phyloP scores from a whole-genome alignment of 108 stramenopile species.

The Nannochloropsis oceanica region DNA sequence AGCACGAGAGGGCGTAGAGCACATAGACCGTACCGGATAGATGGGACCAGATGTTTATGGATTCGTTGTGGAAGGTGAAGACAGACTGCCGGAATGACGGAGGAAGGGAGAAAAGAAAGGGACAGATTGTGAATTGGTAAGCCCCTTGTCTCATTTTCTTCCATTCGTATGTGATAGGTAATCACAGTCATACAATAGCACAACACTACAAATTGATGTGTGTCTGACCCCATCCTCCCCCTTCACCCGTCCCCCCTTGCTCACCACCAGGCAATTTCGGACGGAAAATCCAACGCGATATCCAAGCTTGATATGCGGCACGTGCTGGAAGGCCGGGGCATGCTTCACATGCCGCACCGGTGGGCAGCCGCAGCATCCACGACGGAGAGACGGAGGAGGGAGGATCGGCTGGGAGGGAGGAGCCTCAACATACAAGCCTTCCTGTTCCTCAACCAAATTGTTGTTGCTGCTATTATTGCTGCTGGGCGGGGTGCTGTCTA shows the following conservation, averaged over 20 bases:
- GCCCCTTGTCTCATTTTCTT: too few relatives aligned
- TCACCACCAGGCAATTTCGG: background rate
- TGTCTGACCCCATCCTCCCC: background rate
- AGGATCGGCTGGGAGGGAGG: background rate
- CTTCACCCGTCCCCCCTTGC: background rate
- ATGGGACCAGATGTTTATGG: background rate
- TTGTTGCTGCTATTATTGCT: too few relatives aligned
- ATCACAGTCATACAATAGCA: too few relatives aligned
- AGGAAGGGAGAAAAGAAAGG: background rate
- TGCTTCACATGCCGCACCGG: background rate
- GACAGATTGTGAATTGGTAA: background rate
- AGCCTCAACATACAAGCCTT: background rate
- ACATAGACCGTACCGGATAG: background rate
- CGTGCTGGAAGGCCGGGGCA: background rate
- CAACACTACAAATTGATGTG: too few relatives aligned
- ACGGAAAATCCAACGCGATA: background rate
- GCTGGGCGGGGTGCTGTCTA: too few relatives aligned
- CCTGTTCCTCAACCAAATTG: background rate
- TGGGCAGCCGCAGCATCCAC: background rate
- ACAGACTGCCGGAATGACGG: background rate
- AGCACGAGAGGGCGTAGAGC: background rate
- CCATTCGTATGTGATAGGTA: too few relatives aligned
- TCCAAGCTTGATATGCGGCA: background rate
- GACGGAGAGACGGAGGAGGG: background rate
- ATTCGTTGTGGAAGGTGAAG: background rate